Percentiles rank a stretch among this genome's conserved stretches.
These are phyloP conservation scores for Cladophialophora carrionii DNA, from an alignment of 2,329 filamentous ascomycete genomes.

Conservation along the genomic window DNA sequence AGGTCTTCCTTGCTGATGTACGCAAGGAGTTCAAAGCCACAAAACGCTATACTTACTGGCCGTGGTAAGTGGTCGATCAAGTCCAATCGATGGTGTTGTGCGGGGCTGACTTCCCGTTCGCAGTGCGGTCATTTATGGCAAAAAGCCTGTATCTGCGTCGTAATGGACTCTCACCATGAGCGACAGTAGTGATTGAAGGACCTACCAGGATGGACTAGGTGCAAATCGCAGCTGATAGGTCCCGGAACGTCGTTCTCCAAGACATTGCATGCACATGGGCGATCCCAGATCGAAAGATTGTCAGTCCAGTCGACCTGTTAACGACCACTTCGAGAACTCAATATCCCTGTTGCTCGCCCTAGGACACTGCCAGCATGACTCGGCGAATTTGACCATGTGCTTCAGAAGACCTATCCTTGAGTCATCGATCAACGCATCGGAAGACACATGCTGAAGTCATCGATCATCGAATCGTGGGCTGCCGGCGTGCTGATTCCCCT, in stretches of 20 bases:
- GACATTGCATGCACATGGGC: neutral
- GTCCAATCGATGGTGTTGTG: slow-evolving; percentile 30
- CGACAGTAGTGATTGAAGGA: neutral
- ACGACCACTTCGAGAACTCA: neutral
- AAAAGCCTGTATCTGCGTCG: slow-evolving; percentile 1
- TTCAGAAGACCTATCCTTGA: neutral
- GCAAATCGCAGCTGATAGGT: neutral
- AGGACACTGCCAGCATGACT: neutral
- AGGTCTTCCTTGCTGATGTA: slow-evolving; percentile 34
- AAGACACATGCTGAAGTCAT: neutral
- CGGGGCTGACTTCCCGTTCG: neutral
- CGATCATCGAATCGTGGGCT: neutral
- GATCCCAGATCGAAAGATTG: neutral
- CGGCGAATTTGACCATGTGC: neutral
- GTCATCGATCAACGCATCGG: neutral
- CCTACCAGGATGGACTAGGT: neutral
- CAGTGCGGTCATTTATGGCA: slow-evolving; percentile 17
- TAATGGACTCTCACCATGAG: neutral
- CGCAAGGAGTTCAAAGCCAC: slow-evolving; percentile 34
- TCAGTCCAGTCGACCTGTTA: neutral
- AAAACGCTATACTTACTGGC: slow-evolving; percentile 28
- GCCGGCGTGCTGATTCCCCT: neutral
- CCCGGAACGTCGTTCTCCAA: neutral
- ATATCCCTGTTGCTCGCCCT: neutral
- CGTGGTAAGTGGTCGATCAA: slow-evolving; percentile 32